Conservation (phyloP, 768 basidiomycete genomes). For the Rhodotorula toruloides region DNA sequence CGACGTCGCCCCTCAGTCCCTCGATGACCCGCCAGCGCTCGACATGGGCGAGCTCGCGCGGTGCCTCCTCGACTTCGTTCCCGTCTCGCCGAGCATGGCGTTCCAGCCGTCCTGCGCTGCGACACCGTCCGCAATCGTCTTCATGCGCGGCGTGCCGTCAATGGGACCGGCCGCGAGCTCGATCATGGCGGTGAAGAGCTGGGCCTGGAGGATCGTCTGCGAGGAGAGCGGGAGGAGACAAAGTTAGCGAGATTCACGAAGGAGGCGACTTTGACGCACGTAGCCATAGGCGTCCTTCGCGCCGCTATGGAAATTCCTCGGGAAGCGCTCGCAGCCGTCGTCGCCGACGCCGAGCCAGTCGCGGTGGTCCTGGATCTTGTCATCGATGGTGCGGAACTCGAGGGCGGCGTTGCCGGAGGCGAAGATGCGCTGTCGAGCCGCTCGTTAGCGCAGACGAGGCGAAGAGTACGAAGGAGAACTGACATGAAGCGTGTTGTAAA, state of each 20-base stretch:
- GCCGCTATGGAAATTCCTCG: conserved; percentile 5
- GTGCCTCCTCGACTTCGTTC: no score
- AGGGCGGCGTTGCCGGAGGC: conserved; percentile 18
- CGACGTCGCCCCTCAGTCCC: no score
- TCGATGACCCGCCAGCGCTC: no score
- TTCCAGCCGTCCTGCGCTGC: conserved; percentile 15
- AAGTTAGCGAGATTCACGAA: not conserved
- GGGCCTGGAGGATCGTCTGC: conserved; percentile 26
- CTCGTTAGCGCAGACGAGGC: not conserved
- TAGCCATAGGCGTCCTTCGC: conserved; percentile 4
- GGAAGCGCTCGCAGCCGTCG: conserved; percentile 5
- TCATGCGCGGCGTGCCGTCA: conserved; percentile 1
- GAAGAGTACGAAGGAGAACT: not conserved
- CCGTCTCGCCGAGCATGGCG: no score
- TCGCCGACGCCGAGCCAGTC: conserved; percentile 18
- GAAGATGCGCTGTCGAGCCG: conserved; percentile 16
- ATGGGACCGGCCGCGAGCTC: conserved; percentile 19
- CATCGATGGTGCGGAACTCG: not conserved
- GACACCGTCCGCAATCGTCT: not conserved
- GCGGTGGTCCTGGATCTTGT: conserved; percentile 5
- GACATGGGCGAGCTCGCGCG: no score
- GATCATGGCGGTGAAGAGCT: conserved; percentile 18
- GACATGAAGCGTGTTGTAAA: not conserved
- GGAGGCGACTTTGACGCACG: not conserved
- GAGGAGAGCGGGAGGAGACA: not conserved